These are phyloP conservation scores for Aspergillus tamarii DNA, from an alignment of 2,329 filamentous ascomycete species.

Conservation along the genomic window DNA sequence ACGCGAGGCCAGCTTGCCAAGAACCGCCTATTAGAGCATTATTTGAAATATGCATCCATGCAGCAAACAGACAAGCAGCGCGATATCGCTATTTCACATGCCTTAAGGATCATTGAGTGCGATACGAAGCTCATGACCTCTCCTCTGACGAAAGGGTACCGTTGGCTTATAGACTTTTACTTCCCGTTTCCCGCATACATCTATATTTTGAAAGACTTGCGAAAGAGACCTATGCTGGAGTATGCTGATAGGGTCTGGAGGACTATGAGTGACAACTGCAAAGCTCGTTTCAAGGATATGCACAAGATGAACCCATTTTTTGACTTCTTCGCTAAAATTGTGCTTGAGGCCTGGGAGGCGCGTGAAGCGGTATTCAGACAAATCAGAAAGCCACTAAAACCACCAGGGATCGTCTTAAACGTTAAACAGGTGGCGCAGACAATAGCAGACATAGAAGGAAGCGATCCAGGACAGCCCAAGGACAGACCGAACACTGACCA, in stretches of 20 bases:
- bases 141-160: slow-evolving; percentile 44
- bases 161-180: slow-evolving; percentile 48
- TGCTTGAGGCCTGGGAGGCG: slow-evolving; percentile 49
- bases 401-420: slow-evolving; percentile 34
- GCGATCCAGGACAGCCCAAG: not conserved
- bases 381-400: slow-evolving; percentile 14
- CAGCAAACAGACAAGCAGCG: slow-evolving; percentile 33
- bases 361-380: slow-evolving; percentile 25
- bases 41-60: slow-evolving; percentile 32
- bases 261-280: slow-evolving; percentile 51
- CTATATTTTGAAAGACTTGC: slow-evolving; percentile 49
- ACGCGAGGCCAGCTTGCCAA: slow-evolving; percentile 53
- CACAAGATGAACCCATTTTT: slow-evolving; percentile 28
- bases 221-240: slow-evolving; percentile 34
- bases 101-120: slow-evolving; percentile 47
- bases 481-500: not conserved
- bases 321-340: slow-evolving; percentile 37
- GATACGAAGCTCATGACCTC: slow-evolving; percentile 52
- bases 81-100: slow-evolving; percentile 34
- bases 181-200: slow-evolving; percentile 57
- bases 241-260: slow-evolving; percentile 47
- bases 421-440: slow-evolving; percentile 23
- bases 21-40: slow-evolving; percentile 54
- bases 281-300: slow-evolving; percentile 33
- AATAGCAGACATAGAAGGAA: not conserved